phyloP scores from a whole-genome alignment of 2,329 filamentous ascomycete species.

The Pseudogymnoascus verrucosus region DNA sequence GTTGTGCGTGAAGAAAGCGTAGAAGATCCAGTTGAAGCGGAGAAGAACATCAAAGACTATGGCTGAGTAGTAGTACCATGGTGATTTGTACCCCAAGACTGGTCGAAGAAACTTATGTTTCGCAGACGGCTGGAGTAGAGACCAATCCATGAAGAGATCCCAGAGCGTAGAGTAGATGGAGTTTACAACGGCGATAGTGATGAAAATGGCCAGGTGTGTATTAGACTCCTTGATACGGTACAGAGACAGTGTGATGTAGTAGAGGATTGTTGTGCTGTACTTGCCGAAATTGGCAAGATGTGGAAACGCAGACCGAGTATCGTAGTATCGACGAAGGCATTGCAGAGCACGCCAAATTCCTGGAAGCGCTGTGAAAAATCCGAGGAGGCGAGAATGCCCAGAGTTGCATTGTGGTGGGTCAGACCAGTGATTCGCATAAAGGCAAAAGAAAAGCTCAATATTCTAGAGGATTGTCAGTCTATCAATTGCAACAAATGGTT shows the following conservation, averaged over 20 bases:
- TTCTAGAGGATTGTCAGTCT: constrained; percentile 48
- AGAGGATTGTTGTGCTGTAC: constrained; percentile 76
- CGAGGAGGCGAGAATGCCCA: constrained; percentile 69
- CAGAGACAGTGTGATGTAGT: constrained; percentile 69
- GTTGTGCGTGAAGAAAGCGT: constrained; percentile 48
- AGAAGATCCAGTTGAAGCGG: constrained; percentile 90
- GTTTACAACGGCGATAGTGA: constrained; percentile 74
- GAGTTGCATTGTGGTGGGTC: constrained; percentile 76
- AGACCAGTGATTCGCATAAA: constrained; percentile 74
- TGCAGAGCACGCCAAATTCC: constrained; percentile 87
- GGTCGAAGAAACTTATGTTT: constrained; percentile 63
- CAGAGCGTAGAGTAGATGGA: constrained; percentile 76
- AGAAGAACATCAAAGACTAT: constrained; percentile 78
- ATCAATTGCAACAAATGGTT: not conserved
- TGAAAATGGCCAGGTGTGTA: constrained; percentile 60
- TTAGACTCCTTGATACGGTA: constrained; percentile 65
- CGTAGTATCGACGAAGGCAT: constrained; percentile 79
- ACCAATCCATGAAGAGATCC: constrained; percentile 97
- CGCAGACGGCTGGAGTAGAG: constrained; percentile 70
- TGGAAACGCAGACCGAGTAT: constrained; percentile 81
- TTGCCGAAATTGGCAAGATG: constrained; percentile 91
- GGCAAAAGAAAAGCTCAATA: constrained; percentile 85
- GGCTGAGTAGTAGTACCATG: constrained; percentile 78
- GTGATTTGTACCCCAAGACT: constrained; percentile 67
- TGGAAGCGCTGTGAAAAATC: constrained; percentile 77